phyloP scores from a whole-genome alignment of 108 stramenopile genomes.

The Discostella stelligeroides region DNA sequence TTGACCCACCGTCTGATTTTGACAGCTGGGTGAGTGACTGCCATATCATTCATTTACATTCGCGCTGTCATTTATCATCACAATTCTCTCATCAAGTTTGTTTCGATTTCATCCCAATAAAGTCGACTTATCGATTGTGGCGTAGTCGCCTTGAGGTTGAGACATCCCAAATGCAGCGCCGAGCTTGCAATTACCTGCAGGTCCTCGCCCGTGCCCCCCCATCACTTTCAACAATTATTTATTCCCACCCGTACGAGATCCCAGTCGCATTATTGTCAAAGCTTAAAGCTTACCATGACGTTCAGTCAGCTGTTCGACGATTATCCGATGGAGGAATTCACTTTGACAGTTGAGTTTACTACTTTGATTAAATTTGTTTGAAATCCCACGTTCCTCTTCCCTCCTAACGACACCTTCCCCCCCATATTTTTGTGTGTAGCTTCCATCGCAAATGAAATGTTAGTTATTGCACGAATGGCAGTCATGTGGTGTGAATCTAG shows the following conservation, averaged over 20 bases:
- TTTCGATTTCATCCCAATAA: not conserved
- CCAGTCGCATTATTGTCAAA: slow-evolving; percentile 26
- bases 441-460: slow-evolving; percentile 38
- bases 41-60: too few species aligned
- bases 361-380: not conserved
- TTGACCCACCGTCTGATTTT: slow-evolving; percentile 51
- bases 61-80: too few species aligned
- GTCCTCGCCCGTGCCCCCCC: slow-evolving; percentile 28
- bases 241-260: slow-evolving; percentile 28
- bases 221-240: slow-evolving; percentile 15
- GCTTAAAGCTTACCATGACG: slow-evolving; percentile 36
- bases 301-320: slow-evolving; percentile 40
- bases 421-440: slow-evolving; percentile 8
- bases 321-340: slow-evolving; percentile 35
- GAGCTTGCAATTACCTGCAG: slow-evolving; percentile 33
- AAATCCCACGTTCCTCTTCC: not conserved
- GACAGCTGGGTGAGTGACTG: slow-evolving; percentile 41
- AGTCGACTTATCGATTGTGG: slow-evolving; percentile 28
- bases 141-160: slow-evolving; percentile 17
- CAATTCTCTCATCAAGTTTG: too few species aligned
- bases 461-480: slow-evolving; percentile 30
- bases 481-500: slow-evolving; percentile 43
- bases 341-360: slow-evolving; percentile 27
- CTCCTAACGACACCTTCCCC: not conserved
- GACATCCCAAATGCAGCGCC: slow-evolving; percentile 20